These are phyloP conservation scores for Albugo candida DNA, from an alignment of 352 stramenopile genomes.

Conservation along the genomic window DNA sequence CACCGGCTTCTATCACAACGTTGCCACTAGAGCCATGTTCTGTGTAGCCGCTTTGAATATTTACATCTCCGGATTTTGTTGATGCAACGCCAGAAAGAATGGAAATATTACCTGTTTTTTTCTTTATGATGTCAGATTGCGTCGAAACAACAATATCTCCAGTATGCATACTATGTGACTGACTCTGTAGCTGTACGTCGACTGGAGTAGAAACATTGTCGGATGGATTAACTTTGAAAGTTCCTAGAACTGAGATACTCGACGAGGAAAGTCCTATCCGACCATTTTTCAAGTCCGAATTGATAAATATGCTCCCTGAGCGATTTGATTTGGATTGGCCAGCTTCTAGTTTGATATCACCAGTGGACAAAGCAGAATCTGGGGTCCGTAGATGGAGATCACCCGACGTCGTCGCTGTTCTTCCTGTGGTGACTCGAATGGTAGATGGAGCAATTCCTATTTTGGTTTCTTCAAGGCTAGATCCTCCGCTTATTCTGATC, in stretches of 20 bases:
- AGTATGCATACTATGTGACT: constrained; percentile 13
- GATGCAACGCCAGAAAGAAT: constrained; percentile 14
- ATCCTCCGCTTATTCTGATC: constrained; percentile 18
- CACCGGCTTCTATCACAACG: constrained; percentile 19
- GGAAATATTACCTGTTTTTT: constrained; percentile 21
- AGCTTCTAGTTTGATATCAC: background rate
- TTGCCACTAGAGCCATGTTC: constrained; percentile 14
- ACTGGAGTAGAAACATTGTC: constrained; percentile 37
- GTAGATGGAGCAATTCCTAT: background rate
- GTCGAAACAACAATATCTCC: constrained; percentile 32
- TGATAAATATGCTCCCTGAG: background rate
- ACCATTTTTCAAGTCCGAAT: constrained; percentile 9
- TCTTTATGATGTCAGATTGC: constrained; percentile 40
- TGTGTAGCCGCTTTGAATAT: constrained; percentile 14
- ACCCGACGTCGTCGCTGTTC: background rate
- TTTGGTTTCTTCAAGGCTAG: background rate
- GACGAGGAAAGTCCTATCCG: constrained; percentile 2
- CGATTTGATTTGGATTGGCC: background rate
- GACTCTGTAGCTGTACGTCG: constrained; percentile 8
- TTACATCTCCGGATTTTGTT: constrained; percentile 13
- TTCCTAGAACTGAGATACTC: constrained; percentile 26
- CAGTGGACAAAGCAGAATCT: background rate
- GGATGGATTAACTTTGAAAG: constrained; percentile 29
- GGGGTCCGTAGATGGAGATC: background rate
- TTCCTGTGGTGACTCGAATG: constrained; percentile 15